Conservation (phyloP, 2,329 filamentous ascomycete species). For the Alternaria triticina region DNA sequence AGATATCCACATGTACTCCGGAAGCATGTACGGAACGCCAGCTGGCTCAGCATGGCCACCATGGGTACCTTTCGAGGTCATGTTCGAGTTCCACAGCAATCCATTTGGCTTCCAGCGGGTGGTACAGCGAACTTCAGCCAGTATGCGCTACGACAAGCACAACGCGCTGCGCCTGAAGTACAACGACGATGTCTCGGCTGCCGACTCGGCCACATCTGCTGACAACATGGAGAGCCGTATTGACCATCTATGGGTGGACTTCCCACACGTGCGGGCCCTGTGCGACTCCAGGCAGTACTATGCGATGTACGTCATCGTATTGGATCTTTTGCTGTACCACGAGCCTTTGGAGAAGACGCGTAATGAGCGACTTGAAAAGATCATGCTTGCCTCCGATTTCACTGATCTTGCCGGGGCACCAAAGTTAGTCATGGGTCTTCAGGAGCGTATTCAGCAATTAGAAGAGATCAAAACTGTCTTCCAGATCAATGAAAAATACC, state of each 20-base stretch:
- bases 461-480: slow-evolving; percentile 97
- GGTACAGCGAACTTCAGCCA: slow-evolving; percentile 94
- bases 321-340: slow-evolving; percentile 94
- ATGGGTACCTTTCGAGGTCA: slow-evolving; percentile 97
- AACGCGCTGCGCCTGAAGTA: slow-evolving; percentile 97
- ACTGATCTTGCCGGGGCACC: slow-evolving; percentile 94
- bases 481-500: slow-evolving; percentile 84
- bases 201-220: slow-evolving; percentile 57
- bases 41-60: slow-evolving; percentile 91
- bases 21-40: slow-evolving; percentile 87
- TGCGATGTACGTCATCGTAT: slow-evolving; percentile 95
- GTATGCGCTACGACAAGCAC: slow-evolving; percentile 95
- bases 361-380: slow-evolving; percentile 93
- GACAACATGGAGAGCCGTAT: slow-evolving; percentile 77
- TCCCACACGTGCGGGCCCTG: slow-evolving; percentile 89
- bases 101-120: slow-evolving; percentile 98
- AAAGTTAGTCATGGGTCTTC: slow-evolving; percentile 87
- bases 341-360: slow-evolving; percentile 98
- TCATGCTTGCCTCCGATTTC: slow-evolving; percentile 98
- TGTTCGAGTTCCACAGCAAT: slow-evolving; percentile 94
- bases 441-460: slow-evolving; percentile 90
- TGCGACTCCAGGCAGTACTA: slow-evolving; percentile 99
- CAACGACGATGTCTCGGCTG: slow-evolving; percentile 85
- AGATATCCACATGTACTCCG: slow-evolving; percentile 90
- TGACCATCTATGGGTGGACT: slow-evolving; percentile 96